phyloP scores from a whole-genome alignment of 225 moss, liverwort and hornwort genomes.

The Polytrichum commune region DNA sequence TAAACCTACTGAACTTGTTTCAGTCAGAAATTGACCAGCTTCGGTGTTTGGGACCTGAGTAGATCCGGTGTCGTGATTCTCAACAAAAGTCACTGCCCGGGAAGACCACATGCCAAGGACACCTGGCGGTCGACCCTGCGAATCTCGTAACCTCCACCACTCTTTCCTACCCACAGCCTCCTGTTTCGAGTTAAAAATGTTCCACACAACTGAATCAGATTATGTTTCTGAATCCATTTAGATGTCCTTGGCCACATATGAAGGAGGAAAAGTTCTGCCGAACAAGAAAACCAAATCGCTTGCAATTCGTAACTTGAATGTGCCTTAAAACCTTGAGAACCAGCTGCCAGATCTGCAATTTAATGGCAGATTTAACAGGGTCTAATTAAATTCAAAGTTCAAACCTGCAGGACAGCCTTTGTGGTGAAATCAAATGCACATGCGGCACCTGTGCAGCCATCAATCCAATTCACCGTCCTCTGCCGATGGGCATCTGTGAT shows the following conservation, averaged over 20 bases:
- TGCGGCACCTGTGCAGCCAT: conserved; percentile 70
- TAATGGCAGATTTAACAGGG: too few relatives aligned
- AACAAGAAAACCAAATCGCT: too few relatives aligned
- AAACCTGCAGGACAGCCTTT: conserved; percentile 91
- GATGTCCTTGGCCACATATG: too few relatives aligned
- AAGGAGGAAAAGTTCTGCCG: too few relatives aligned
- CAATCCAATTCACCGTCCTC: conserved; percentile 84
- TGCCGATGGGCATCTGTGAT: conserved; percentile 72
- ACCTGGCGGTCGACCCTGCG: conserved; percentile 71
- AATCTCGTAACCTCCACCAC: conserved; percentile 95
- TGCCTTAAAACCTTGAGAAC: too few relatives aligned
- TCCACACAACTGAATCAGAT: neutral
- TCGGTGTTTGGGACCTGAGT: conserved; percentile 55
- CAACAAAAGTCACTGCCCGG: conserved; percentile 84
- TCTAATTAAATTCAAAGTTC: neutral
- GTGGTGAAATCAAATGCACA: conserved; percentile 98
- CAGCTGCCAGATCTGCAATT: too few relatives aligned
- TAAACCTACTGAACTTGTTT: too few relatives aligned
- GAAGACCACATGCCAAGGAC: conserved; percentile 92
- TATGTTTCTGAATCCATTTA: too few relatives aligned
- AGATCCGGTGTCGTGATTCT: conserved; percentile 98
- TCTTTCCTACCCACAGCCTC: conserved; percentile 78
- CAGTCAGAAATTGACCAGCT: too few relatives aligned
- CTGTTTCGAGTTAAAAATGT: conserved; percentile 35
- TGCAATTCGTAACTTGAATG: too few relatives aligned